Conservation (phyloP, 2,329 filamentous ascomycete species). For the Chaetothyriales sp. region DNA sequence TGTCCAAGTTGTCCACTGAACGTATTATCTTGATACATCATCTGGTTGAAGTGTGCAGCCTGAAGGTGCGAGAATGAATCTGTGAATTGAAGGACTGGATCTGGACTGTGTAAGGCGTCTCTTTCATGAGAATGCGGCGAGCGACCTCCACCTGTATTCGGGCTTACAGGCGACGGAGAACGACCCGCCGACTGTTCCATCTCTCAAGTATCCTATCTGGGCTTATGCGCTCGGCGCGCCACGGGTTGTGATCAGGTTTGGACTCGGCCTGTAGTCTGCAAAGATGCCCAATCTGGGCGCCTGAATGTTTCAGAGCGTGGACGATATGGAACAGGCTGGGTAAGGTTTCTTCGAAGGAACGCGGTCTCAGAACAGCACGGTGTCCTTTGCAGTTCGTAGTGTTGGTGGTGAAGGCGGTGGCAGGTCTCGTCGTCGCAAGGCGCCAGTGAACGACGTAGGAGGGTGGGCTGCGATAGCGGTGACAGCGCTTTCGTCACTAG, state of each 20-base stretch:
- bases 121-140: constrained; percentile 27
- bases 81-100: constrained; percentile 9
- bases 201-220: constrained; percentile 3
- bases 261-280: constrained; percentile 1
- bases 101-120: constrained; percentile 22
- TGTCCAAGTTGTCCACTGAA: constrained; percentile 21
- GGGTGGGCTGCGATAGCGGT: background rate
- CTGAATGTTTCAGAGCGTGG: background rate
- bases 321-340: background rate
- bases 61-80: background rate
- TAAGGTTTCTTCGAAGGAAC: background rate
- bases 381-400: background rate
- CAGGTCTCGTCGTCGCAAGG: background rate
- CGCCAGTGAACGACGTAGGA: background rate
- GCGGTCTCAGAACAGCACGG: background rate
- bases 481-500: background rate
- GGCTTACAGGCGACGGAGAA: constrained; percentile 26
- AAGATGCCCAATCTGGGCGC: background rate
- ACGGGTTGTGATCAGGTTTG: background rate
- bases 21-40: constrained; percentile 21
- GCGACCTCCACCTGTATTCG: constrained; percentile 29
- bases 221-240: background rate
- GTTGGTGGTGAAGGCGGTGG: background rate
- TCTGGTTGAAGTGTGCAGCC: constrained; percentile 16
- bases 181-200: constrained; percentile 21